These are phyloP conservation scores for Aureococcus anophagefferens DNA, from an alignment of 108 stramenopile genomes.

Conservation along the genomic window DNA sequence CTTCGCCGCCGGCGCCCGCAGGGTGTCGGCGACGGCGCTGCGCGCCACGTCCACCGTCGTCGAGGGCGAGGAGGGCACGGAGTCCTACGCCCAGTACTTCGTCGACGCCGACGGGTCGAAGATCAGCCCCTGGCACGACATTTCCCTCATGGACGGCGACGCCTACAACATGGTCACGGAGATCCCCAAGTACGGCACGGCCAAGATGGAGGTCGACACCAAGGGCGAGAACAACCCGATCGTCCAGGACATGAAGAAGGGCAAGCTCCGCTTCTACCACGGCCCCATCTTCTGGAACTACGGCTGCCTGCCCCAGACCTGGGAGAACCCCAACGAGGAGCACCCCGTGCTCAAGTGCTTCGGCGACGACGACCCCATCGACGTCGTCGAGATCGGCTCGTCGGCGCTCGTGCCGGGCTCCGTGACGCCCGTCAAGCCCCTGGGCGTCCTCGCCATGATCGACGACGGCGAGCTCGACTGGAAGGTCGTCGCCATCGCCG, in stretches of 20 bases:
- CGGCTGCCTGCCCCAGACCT: slow-evolving; percentile 92
- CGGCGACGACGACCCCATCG: slow-evolving; percentile 97
- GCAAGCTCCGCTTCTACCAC: slow-evolving; percentile 86
- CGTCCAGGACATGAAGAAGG: slow-evolving; percentile 56
- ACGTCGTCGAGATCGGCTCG: slow-evolving; percentile 96
- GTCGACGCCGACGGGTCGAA: slow-evolving; percentile 18
- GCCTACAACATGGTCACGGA: slow-evolving; percentile 42
- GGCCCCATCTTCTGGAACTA: slow-evolving; percentile 99
- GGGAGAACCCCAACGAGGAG: slow-evolving; percentile 78
- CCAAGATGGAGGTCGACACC: slow-evolving; percentile 57
- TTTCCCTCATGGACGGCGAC: slow-evolving; percentile 26
- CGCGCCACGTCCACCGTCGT: background rate
- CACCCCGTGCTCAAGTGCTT: slow-evolving; percentile 84
- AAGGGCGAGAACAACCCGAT: slow-evolving; percentile 53
- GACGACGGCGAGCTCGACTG: slow-evolving; percentile 99
- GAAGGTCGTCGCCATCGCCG: slow-evolving; percentile 91
- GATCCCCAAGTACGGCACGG: slow-evolving; percentile 47
- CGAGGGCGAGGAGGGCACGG: background rate
- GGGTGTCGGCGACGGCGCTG: background rate
- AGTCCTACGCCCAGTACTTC: slow-evolving; percentile 16
- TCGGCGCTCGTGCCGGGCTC: slow-evolving; percentile 64
- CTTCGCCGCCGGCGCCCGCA: no score
- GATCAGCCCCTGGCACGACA: slow-evolving; percentile 59
- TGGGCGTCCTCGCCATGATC: slow-evolving; percentile 99
- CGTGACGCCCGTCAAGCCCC: slow-evolving; percentile 82